These are phyloP conservation scores for Vitellaria paradoxa DNA, from an alignment of 179 eudicot species.

Conservation along the genomic window DNA sequence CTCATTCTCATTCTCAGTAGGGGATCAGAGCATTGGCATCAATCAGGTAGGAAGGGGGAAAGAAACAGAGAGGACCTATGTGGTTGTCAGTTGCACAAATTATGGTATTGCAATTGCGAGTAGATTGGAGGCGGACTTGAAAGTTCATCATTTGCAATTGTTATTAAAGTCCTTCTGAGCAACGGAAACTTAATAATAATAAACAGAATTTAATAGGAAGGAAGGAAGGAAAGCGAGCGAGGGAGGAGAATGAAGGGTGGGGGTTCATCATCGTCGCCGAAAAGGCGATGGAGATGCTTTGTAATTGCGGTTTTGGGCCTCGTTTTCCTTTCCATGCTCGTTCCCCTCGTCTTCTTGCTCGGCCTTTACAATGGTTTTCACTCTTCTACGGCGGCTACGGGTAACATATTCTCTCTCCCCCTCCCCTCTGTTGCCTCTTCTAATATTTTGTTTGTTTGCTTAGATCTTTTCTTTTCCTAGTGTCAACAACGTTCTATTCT, in stretches of 20 bases:
- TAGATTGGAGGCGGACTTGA: not conserved
- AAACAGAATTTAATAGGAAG: too few species aligned
- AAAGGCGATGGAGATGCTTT: constrained; percentile 82
- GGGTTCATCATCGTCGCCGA: constrained; percentile 32
- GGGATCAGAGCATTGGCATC: too few species aligned
- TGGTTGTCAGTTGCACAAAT: too few species aligned
- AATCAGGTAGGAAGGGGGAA: too few species aligned
- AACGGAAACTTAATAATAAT: not conserved
- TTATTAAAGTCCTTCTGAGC: not conserved
- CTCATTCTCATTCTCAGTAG: too few species aligned
- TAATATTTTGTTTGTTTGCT: not conserved
- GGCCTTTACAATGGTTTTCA: constrained; percentile 78
- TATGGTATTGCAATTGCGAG: not conserved
- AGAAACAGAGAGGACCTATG: too few species aligned
- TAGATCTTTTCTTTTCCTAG: constrained; percentile 16
- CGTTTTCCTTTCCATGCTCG: constrained; percentile 89
- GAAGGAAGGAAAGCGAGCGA: not conserved
- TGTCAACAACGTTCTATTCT: not conserved
- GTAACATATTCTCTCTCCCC: constrained; percentile 8
- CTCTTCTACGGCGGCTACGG: constrained; percentile 26
- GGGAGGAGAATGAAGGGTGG: constrained; percentile 43
- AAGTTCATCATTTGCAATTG: not conserved
- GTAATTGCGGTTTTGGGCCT: constrained; percentile 80
- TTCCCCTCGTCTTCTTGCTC: constrained; percentile 85
- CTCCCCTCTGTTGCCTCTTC: not conserved